A percentile compares a stretch with the other conserved stretches of the same genome.
phyloP scores from a whole-genome alignment of 2,329 filamentous ascomycete genomes.

The Apiospora marii region DNA sequence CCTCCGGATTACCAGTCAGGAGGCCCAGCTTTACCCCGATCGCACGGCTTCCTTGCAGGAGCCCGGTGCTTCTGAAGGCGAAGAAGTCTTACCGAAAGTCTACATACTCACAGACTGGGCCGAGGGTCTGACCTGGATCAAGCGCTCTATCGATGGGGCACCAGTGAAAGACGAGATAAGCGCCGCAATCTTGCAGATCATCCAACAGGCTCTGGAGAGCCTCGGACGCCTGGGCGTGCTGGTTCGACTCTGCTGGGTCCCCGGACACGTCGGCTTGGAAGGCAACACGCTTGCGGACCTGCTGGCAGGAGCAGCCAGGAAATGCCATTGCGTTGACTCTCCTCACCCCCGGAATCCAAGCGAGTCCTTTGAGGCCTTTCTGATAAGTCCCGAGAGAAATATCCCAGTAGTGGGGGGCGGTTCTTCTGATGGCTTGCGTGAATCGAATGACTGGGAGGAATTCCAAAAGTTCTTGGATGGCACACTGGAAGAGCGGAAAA shows the following conservation, averaged over 20 bases:
- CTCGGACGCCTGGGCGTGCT: neutral
- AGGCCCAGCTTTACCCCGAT: neutral
- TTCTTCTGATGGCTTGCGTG: neutral
- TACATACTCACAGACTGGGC: constrained; percentile 6
- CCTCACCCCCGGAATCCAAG: neutral
- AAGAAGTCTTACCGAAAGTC: neutral
- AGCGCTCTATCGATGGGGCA: neutral
- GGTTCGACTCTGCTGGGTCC: neutral
- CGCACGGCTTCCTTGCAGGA: neutral
- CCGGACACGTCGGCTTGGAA: neutral
- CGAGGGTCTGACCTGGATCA: neutral
- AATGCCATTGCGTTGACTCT: neutral
- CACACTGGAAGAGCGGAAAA: neutral
- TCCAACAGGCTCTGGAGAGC: neutral
- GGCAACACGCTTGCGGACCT: neutral
- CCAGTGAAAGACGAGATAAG: neutral
- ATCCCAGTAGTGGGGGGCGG: neutral
- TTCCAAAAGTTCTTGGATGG: neutral
- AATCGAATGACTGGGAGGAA: neutral
- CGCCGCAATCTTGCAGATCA: neutral
- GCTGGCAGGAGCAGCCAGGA: neutral
- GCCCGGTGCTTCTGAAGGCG: neutral
- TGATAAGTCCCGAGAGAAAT: neutral
- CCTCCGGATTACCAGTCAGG: neutral
- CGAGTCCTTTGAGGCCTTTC: neutral